Evolutionary conservation across 2,329 filamentous ascomycete species (phyloP).

Genomic region (Diaporthe eres): DNA sequence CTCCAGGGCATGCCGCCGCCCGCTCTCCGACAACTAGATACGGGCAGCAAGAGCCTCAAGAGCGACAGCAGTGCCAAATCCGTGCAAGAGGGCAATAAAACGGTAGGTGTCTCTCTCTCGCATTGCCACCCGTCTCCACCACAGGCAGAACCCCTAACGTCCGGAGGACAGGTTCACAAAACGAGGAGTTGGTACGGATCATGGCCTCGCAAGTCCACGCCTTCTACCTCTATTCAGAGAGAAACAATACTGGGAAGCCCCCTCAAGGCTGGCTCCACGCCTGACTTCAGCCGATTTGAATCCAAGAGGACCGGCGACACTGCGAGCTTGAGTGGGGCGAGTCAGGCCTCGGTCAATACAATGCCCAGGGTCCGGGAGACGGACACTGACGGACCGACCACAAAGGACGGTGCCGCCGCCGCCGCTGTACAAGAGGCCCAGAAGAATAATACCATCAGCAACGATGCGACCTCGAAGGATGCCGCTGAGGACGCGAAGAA

Average conservation of each 20-base stretch:
- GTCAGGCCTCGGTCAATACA: constrained; percentile 48
- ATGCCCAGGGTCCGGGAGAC: constrained; percentile 51
- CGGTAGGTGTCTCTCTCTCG: constrained; percentile 16
- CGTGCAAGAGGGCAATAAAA: constrained; percentile 24
- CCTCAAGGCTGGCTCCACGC: constrained; percentile 58
- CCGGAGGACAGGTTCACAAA: constrained; percentile 61
- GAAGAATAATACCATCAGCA: background rate
- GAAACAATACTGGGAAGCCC: constrained; percentile 74
- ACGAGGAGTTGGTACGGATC: constrained; percentile 74
- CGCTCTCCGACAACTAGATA: constrained; percentile 19
- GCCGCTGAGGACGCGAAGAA: background rate
- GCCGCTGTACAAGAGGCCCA: background rate
- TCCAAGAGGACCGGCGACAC: constrained; percentile 52
- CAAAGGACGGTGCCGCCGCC: constrained; percentile 12
- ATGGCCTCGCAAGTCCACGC: constrained; percentile 71
- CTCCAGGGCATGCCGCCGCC: constrained; percentile 31
- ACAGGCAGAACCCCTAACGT: constrained; percentile 23
- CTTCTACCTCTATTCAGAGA: constrained; percentile 72
- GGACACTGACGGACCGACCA: constrained; percentile 28
- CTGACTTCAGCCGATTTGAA: constrained; percentile 68
- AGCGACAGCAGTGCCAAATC: constrained; percentile 22
- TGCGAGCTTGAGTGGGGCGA: constrained; percentile 50
- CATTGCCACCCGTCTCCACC: background rate
- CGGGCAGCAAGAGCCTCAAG: constrained; percentile 36
- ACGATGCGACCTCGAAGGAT: background rate